phyloP scores from a whole-genome alignment of 805 yeast species.

The Candida ficus region DNA sequence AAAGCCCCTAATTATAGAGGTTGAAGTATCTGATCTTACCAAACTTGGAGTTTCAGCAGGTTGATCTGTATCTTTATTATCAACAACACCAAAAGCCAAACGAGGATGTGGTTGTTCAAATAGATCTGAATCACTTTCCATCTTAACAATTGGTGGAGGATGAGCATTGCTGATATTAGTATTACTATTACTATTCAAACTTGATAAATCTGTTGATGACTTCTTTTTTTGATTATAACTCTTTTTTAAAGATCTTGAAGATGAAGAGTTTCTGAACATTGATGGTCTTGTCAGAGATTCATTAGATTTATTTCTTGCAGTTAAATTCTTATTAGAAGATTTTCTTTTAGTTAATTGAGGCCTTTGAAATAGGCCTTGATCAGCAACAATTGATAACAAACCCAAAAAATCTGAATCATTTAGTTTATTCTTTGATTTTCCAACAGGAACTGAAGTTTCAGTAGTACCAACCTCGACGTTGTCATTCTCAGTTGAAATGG shows the following conservation, averaged over 20 bases:
- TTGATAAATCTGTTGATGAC: slow-evolving; percentile 13
- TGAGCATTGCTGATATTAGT: not conserved
- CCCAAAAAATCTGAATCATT: slow-evolving; percentile 25
- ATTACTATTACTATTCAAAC: slow-evolving; percentile 2
- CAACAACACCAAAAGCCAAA: slow-evolving; percentile 25
- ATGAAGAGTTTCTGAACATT: slow-evolving; percentile 21
- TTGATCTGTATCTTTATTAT: slow-evolving; percentile 3
- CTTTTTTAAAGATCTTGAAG: slow-evolving; percentile 23
- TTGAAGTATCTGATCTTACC: slow-evolving; percentile 22
- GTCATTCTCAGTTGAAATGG: slow-evolving; percentile 3
- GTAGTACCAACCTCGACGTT: slow-evolving; percentile 6
- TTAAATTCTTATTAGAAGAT: slow-evolving; percentile 17
- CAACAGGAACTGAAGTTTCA: slow-evolving; percentile 2
- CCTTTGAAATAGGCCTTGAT: slow-evolving; percentile 16
- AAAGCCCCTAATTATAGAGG: slow-evolving; percentile 26
- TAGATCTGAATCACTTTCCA: slow-evolving; percentile 20
- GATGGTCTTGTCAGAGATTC: slow-evolving; percentile 16
- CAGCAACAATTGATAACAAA: slow-evolving; percentile 23
- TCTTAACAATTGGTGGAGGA: not conserved
- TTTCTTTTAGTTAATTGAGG: slow-evolving; percentile 19
- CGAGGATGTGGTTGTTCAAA: slow-evolving; percentile 27
- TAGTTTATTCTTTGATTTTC: slow-evolving; percentile 17
- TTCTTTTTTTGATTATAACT: slow-evolving; percentile 12
- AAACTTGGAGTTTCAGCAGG: slow-evolving; percentile 10
- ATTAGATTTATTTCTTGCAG: slow-evolving; percentile 8